A percentile compares a stretch with the other conserved stretches of the same genome.
Evolutionary conservation across 345 rosid genomes (phyloP).

Genomic region (Microthlaspi erraticum): DNA sequence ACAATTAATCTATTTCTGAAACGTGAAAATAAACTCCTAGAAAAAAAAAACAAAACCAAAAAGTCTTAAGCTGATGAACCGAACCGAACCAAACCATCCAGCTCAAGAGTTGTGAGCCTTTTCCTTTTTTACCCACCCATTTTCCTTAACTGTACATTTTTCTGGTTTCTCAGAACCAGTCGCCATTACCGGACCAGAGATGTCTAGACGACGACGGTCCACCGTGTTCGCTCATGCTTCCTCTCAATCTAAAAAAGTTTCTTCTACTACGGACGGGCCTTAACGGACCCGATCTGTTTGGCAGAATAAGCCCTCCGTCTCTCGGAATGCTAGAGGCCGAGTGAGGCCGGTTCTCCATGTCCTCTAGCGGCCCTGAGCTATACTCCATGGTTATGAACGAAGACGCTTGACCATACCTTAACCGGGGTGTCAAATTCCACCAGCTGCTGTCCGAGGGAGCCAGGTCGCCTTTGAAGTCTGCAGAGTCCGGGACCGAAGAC

Average conservation of each 20-base stretch:
- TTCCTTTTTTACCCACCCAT: not conserved
- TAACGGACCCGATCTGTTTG: slow-evolving; percentile 90
- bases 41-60: slow-evolving; percentile 9
- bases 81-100: slow-evolving; percentile 25
- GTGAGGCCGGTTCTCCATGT: slow-evolving; percentile 65
- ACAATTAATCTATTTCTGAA: slow-evolving; percentile 39
- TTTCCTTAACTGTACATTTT: slow-evolving; percentile 42
- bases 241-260: slow-evolving; percentile 69
- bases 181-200: slow-evolving; percentile 40
- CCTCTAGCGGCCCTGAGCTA: slow-evolving; percentile 85
- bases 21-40: not conserved
- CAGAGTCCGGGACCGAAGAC: slow-evolving; percentile 75
- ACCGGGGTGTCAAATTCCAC: slow-evolving; percentile 90
- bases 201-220: slow-evolving; percentile 50
- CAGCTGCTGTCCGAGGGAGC: slow-evolving; percentile 85
- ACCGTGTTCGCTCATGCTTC: slow-evolving; percentile 97
- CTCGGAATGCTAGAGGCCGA: slow-evolving; percentile 63
- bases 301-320: slow-evolving; percentile 52
- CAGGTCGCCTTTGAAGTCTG: slow-evolving; percentile 76
- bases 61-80: slow-evolving; percentile 19
- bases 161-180: slow-evolving; percentile 39
- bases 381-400: slow-evolving; percentile 95
- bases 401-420: slow-evolving; percentile 76
- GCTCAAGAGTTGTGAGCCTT: slow-evolving; percentile 44
- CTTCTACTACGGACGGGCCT: slow-evolving; percentile 75